Evolutionary conservation across 2,329 filamentous ascomycete genomes (phyloP), one percentile per base, ranked within the genome.

Genomic region (Scytalidium sp.): DNA sequence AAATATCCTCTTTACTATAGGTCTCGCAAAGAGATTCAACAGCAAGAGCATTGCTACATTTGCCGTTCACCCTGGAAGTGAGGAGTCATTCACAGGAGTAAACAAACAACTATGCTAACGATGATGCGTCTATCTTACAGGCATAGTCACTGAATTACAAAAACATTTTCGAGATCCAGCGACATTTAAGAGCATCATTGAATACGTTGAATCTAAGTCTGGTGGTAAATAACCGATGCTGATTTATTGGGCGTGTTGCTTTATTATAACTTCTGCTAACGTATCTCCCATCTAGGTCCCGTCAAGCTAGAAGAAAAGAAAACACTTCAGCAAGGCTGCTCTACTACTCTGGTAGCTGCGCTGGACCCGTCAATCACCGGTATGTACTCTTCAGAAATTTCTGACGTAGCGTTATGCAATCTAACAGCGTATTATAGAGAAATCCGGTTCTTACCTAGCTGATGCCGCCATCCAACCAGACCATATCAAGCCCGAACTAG

Each of bases 281-380:
- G n/a, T n/a, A n/a, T n/a, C n/a, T n/a, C n/a, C n/a, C n/a, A n/a
- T n/a, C n/a, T n/a, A 29, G 25, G 25, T 29, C 13, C 25, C 13
- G 25, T 29, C 8, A 29, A 29, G 13, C 25, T 29, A 29, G 25
- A 29, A 29, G 25, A 29, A 48, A 19, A 51, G 32, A 20, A 51
- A 29, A 47, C 46, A 17, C 19, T 55, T 21, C 46, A 49, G 20
- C 25, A 55, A 29, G 50, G 50, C 1, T 47, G 45, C 41, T 55
- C 67, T 7, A 72, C 65, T 3, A 64, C 66, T 46, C 58, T 68
- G 4, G 67, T 59, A 45, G 71, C 68, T 3, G 68, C 71, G 3
- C 69, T 71, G 36, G 68, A 70, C 40, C 68, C 68, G 7, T 39
- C 56, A 49, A 45, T 60, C 71, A 29, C 25, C 8, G 25, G 25